Percentiles rank a stretch among this genome's conserved stretches.
Evolutionary conservation across 1,284 basidiomycete species (phyloP).

Genomic region (Ustilago cynodontis): DNA sequence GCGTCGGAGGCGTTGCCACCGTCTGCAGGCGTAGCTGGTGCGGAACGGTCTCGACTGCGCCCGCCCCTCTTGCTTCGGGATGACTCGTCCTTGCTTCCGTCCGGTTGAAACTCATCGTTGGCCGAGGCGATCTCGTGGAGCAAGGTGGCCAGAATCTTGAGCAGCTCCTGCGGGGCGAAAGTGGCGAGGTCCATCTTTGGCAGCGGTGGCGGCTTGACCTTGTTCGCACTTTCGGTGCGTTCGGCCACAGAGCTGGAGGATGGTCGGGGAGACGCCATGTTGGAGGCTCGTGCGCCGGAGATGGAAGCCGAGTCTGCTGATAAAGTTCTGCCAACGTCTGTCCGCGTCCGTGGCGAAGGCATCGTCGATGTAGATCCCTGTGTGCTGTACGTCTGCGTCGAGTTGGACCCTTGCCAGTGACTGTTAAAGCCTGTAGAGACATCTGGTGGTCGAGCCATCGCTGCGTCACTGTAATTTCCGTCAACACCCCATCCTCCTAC

Average conservation of each 20-base stretch:
- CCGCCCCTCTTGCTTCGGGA: slow-evolving; percentile 23
- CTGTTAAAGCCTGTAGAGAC: background rate
- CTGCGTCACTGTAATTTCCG: background rate
- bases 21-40: slow-evolving; percentile 29
- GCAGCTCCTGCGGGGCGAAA: slow-evolving; percentile 77
- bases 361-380: slow-evolving; percentile 3
- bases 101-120: slow-evolving; percentile 77
- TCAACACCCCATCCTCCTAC: background rate
- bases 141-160: slow-evolving; percentile 87
- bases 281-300: background rate
- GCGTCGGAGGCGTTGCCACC: background rate
- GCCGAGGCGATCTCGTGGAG: slow-evolving; percentile 91
- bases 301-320: background rate
- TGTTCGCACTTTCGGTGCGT: slow-evolving; percentile 8
- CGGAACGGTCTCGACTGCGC: slow-evolving; percentile 35
- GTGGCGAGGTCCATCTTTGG: slow-evolving; percentile 74
- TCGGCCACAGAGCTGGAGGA: slow-evolving; percentile 16
- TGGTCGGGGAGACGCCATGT: slow-evolving; percentile 9
- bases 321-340: slow-evolving; percentile 1
- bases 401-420: background rate
- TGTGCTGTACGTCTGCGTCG: background rate
- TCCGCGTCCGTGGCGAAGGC: slow-evolving; percentile 31
- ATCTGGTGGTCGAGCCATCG: slow-evolving; percentile 5
- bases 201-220: slow-evolving; percentile 22
- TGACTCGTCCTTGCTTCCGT: slow-evolving; percentile 38